A percentile compares a stretch with the other conserved stretches of the same genome.
These are phyloP conservation scores for Phytophthora pseudosyringae DNA, from an alignment of 352 stramenopile species.

Conservation along the genomic window DNA sequence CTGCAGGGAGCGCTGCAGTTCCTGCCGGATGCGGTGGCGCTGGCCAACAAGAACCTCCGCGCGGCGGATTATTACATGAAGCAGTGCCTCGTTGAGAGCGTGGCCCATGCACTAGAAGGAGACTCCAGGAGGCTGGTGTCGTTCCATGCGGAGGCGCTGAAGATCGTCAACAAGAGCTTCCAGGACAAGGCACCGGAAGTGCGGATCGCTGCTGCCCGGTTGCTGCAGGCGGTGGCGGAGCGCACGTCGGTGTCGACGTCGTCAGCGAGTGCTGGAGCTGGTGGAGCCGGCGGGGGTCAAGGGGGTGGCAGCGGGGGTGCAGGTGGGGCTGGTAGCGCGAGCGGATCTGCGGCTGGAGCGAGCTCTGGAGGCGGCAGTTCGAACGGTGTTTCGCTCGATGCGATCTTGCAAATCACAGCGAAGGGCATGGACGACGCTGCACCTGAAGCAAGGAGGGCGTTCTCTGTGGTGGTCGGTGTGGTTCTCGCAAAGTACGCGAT, in stretches of 20 bases:
- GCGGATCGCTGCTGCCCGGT: constrained; percentile 56
- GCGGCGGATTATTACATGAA: constrained; percentile 83
- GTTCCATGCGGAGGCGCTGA: constrained; percentile 72
- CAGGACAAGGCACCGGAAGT: constrained; percentile 86
- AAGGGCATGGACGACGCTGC: constrained; percentile 84
- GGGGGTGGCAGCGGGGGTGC: constrained; percentile 24
- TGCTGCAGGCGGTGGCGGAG: constrained; percentile 71
- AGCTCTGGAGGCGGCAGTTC: constrained; percentile 29
- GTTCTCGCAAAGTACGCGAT: constrained; percentile 80
- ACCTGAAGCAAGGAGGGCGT: constrained; percentile 66
- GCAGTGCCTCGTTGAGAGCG: constrained; percentile 73
- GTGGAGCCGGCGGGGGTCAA: constrained; percentile 4
- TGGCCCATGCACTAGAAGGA: constrained; percentile 59
- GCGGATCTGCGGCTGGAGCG: constrained; percentile 15
- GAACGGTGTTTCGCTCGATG: constrained; percentile 64
- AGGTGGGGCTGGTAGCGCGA: constrained; percentile 21
- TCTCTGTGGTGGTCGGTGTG: constrained; percentile 73
- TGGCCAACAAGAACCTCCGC: constrained; percentile 66
- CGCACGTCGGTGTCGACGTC: constrained; percentile 44
- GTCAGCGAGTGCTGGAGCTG: constrained; percentile 14
- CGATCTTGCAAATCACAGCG: constrained; percentile 68
- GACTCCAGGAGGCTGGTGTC: constrained; percentile 45
- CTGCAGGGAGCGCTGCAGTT: constrained; percentile 71
- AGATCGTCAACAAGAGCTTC: constrained; percentile 70
- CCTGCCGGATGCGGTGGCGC: constrained; percentile 65